Base-by-base conservation (phyloP, 2,329 filamentous ascomycete species). In the Volutella citrinella region DNA sequence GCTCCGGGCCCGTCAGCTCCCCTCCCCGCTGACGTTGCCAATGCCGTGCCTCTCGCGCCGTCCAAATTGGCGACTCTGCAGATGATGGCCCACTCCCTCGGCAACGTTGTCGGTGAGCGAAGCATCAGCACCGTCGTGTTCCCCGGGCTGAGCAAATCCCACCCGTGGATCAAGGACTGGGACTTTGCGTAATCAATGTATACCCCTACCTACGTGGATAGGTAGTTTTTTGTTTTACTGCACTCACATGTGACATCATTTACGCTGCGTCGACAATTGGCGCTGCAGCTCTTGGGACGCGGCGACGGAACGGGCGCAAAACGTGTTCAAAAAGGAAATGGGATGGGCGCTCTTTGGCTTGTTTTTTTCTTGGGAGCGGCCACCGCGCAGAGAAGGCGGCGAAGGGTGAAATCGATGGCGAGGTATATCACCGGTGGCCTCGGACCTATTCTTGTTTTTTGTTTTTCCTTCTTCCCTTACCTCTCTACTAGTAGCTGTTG, bases 91-190 rank as follows among this genome's bases (percentile, higher is more conserved):
- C 50, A 53, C 27, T 51, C 46, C 6, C 44, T 53, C 0, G 50
- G 50, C 7, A 53, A 50, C 15, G 47, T 53, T 19, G 35, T 53
- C 17, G 50, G 50, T 8, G 50, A 53, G 25, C 49, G 50, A 14
- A 53, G 48, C 32, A 36, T 48, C 22, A 45, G 46, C 24, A 51
- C 44, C 20, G 49, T 40, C 13, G 40, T 50, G n/a, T 43, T 53
- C 26, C 43, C 42, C 3, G 40, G 38, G 5, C 19, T 53, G 10
- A 43, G 38, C 19, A 32, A 41, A 10, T 35, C 40, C 14, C 50
- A 53, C 23, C 48, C 49, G 9, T 53, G 50, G 50, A 42, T 53
- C 17, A 38, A 48, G 16, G 39, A 42, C 17, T 53, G 50, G 50
- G 42, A 25, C 10, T 49, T 43, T 22, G 35, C 34, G 22, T 52